Conservation (phyloP, 371 early-diverging fungal species). For the Syncephalis plumigaleata region DNA sequence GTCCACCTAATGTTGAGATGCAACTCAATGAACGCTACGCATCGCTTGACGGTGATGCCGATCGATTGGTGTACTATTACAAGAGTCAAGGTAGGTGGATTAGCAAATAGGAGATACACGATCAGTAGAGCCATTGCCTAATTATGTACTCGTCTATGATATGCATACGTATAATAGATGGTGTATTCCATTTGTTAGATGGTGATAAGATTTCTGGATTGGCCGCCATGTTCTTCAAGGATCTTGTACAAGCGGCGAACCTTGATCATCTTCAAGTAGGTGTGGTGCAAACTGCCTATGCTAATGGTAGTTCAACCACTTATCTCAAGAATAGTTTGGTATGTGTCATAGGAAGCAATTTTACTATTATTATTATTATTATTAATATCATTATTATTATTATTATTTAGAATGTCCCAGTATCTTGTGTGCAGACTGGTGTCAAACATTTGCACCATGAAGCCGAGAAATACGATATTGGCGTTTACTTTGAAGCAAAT, state of each 20-base stretch:
- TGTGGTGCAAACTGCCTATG: slow-evolving; percentile 98
- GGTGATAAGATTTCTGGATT: slow-evolving; percentile 96
- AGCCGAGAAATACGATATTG: slow-evolving; percentile 92
- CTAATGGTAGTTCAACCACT: slow-evolving; percentile 90
- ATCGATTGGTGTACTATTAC: slow-evolving; percentile 95
- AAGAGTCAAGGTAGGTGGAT: slow-evolving; percentile 32
- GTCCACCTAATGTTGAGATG: slow-evolving; percentile 50
- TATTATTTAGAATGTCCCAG: slow-evolving; percentile 46
- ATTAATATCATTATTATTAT: slow-evolving; percentile 33
- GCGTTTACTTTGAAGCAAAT: slow-evolving; percentile 99
- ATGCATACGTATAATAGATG: slow-evolving; percentile 14
- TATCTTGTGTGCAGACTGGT: slow-evolving; percentile 91
- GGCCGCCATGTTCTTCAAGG: slow-evolving; percentile 80
- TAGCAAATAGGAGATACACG: too few relatives aligned
- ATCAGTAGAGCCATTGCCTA: not conserved
- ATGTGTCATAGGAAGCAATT: slow-evolving; percentile 9
- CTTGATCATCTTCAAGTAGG: slow-evolving; percentile 71
- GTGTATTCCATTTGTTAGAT: slow-evolving; percentile 77
- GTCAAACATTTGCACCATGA: slow-evolving; percentile 99
- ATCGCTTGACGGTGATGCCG: slow-evolving; percentile 98
- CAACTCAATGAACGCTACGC: slow-evolving; percentile 54
- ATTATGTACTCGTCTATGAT: not conserved
- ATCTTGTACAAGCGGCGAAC: slow-evolving; percentile 60
- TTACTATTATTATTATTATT: slow-evolving; percentile 13
- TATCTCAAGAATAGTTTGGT: slow-evolving; percentile 76